Percentiles rank a stretch among this genome's conserved stretches.
Evolutionary conservation across 1,139 yeast species (phyloP).

Genomic region (Protomyces inundatus): DNA sequence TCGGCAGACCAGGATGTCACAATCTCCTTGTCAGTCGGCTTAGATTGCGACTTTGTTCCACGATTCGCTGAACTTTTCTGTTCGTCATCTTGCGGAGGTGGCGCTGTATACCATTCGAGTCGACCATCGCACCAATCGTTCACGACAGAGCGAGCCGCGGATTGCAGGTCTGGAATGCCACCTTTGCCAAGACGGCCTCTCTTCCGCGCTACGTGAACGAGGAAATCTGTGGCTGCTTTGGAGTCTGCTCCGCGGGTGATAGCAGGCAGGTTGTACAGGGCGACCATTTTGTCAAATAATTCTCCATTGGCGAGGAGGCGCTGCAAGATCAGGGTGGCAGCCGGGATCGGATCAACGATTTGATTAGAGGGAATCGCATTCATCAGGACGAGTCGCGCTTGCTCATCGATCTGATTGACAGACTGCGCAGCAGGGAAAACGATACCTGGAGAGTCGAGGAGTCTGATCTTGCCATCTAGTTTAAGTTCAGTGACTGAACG

Average conservation of each 20-base stretch:
- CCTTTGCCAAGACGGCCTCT: conserved; percentile 91
- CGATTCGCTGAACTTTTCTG: conserved; percentile 42
- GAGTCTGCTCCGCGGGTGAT: conserved; percentile 47
- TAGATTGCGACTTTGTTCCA: conserved; percentile 36
- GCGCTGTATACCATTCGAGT: conserved; percentile 68
- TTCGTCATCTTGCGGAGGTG: conserved; percentile 57
- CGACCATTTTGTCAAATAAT: conserved; percentile 70
- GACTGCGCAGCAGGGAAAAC: conserved; percentile 75
- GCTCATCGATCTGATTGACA: conserved; percentile 59
- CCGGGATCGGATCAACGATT: conserved; percentile 76
- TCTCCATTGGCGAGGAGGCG: conserved; percentile 54
- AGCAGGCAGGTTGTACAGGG: conserved; percentile 75
- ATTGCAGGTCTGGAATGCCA: conserved; percentile 81
- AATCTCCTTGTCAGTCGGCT: conserved; percentile 67
- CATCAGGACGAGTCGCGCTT: conserved; percentile 79
- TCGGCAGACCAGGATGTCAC: conserved; percentile 92
- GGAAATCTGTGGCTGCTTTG: conserved; percentile 56
- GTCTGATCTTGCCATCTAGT: conserved; percentile 79
- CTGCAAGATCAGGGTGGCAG: conserved; percentile 69
- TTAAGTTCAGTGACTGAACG: conserved; percentile 87
- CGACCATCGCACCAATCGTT: conserved; percentile 98
- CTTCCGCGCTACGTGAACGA: conserved; percentile 87
- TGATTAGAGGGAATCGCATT: conserved; percentile 89
- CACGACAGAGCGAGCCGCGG: conserved; percentile 78
- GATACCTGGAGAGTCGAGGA: conserved; percentile 94